phyloP scores from a whole-genome alignment of 805 yeast genomes.

The Blastobotrys attinorum region DNA sequence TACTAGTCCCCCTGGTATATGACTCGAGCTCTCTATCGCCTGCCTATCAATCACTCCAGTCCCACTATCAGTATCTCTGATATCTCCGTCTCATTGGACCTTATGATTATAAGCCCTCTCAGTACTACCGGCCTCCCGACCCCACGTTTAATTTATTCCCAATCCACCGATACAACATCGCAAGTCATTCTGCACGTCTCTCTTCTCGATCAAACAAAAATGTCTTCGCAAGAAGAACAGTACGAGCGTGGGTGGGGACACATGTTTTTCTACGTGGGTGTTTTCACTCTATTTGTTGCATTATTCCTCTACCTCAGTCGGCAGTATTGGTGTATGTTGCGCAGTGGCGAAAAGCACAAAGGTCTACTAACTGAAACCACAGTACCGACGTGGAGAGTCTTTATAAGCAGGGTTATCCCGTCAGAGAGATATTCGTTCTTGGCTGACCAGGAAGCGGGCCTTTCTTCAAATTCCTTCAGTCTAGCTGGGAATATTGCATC shows the following conservation, averaged over 20 bases:
- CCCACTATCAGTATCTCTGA: too few species aligned
- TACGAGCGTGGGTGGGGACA: background rate
- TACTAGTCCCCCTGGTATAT: too few species aligned
- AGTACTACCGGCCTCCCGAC: too few species aligned
- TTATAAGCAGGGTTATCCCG: background rate
- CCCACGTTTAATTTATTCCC: too few species aligned
- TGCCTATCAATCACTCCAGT: too few species aligned
- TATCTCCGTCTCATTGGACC: too few species aligned
- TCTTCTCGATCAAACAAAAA: too few species aligned
- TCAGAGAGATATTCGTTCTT: constrained; percentile 26
- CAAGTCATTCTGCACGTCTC: too few species aligned
- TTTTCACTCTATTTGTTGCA: background rate
- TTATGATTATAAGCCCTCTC: too few species aligned
- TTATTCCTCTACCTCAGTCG: background rate
- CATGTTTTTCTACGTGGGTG: background rate
- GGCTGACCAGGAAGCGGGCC: constrained; percentile 50
- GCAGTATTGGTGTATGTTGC: background rate
- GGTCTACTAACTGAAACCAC: background rate
- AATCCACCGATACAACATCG: too few species aligned
- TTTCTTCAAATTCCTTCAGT: constrained; percentile 53
- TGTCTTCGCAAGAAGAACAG: too few species aligned
- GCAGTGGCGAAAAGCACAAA: background rate
- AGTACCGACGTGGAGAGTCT: background rate
- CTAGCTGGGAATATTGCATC: constrained; percentile 37
- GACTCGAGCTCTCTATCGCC: too few species aligned